These are phyloP conservation scores for Cyberlindnera americana DNA, from an alignment of 805 yeast species.

Conservation along the genomic window DNA sequence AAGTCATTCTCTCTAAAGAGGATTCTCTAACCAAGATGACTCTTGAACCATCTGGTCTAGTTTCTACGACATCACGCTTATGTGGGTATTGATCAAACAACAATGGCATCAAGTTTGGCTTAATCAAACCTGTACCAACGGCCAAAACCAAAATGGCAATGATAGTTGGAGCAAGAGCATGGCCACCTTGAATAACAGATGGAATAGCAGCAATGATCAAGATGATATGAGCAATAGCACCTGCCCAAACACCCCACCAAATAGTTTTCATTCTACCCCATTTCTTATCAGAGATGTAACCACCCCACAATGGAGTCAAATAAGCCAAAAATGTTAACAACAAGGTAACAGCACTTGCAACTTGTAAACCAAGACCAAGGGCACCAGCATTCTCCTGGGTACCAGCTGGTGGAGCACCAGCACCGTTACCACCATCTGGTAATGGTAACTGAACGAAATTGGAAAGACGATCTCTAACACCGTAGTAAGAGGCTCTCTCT, in stretches of 20 bases:
- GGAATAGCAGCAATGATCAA: constrained; percentile 71
- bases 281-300: constrained; percentile 69
- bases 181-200: constrained; percentile 39
- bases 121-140: constrained; percentile 78
- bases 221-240: constrained; percentile 58
- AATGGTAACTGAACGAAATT: constrained; percentile 66
- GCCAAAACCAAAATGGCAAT: constrained; percentile 50
- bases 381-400: constrained; percentile 42
- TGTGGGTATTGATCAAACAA: constrained; percentile 74
- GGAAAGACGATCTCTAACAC: constrained; percentile 70
- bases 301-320: constrained; percentile 75
- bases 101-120: constrained; percentile 64
- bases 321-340: constrained; percentile 83
- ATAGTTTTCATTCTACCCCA: constrained; percentile 73
- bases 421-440: constrained; percentile 37
- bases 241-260: constrained; percentile 53
- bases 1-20: constrained; percentile 69
- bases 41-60: constrained; percentile 56
- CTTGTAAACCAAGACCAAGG: constrained; percentile 53
- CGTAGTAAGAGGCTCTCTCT: constrained; percentile 79
- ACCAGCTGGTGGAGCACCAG: constrained; percentile 25
- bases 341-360: constrained; percentile 69
- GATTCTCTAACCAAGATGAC: constrained; percentile 68
- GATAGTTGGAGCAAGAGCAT: constrained; percentile 61
- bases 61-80: constrained; percentile 54